Evolutionary conservation across 768 basidiomycete species (phyloP).

Genomic region (Coprinopsis cinerea): DNA sequence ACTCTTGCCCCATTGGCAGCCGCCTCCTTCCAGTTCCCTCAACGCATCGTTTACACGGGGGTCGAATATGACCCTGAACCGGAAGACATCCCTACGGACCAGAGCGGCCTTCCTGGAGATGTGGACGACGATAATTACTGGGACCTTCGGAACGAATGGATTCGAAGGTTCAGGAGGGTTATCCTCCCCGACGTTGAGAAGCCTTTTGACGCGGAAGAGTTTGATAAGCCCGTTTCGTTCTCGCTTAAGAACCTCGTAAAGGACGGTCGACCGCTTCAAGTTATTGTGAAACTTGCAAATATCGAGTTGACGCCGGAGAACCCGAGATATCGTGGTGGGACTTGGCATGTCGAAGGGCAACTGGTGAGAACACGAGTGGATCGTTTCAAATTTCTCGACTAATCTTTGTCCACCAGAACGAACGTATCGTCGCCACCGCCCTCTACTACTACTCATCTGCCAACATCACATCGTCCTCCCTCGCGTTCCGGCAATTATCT

Average conservation of each 20-base stretch:
- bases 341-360: conserved; percentile 17
- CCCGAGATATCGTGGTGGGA: conserved; percentile 14
- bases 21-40: neutral
- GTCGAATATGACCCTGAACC: conserved; percentile 2
- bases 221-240: neutral
- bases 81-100: neutral
- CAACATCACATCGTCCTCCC: conserved; percentile 25
- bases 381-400: conserved; percentile 5
- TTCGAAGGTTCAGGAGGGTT: neutral
- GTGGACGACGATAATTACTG: neutral
- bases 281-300: conserved; percentile 19
- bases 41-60: neutral
- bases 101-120: neutral
- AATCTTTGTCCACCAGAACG: conserved; percentile 19
- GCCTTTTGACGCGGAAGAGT: neutral
- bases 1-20: conserved; percentile 15
- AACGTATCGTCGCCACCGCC: conserved; percentile 23
- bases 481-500: conserved; percentile 15
- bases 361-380: conserved; percentile 8
- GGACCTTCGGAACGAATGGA: neutral
- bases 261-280: conserved; percentile 12
- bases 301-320: conserved; percentile 18
- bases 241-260: neutral
- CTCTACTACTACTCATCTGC: conserved; percentile 23
- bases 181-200: conserved; percentile 1